Evolutionary conservation across 352 stramenopile genomes (phyloP), one percentile per base, ranked within the genome.

Genomic region (Phytophthora pistaciae): DNA sequence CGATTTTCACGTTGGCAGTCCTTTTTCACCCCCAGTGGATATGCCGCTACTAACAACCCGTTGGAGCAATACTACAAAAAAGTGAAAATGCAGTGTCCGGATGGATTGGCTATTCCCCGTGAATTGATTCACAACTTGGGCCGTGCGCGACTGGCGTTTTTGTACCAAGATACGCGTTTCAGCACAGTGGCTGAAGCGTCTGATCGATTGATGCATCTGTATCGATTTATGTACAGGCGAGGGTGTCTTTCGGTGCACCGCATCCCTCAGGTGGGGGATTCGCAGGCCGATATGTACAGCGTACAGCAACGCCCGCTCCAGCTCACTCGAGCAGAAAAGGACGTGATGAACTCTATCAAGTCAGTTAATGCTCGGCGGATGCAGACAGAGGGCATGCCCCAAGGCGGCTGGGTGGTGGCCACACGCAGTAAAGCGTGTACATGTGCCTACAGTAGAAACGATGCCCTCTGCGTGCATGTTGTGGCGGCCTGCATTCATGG

Each of bases 101-200:
- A 38, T 38, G 31, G 31, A 38, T 38, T 38, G 5, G 16, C 16
- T n/a, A 14, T 33, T 29, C 25, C 49, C 38, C 20, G 38, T n/a
- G 20, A 66, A 21, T 27, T 58, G 46, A 58, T 65, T 20, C 18
- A 27, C 13, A 64, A 48, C 40, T 18, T 64, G 31, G 18, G 58
- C 25, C n/a, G 20, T 18, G 48, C 59, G 2, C 59, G 33, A 1
- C n/a, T 66, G 6, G 48, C 48, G 5, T 59, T 59, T 66, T n/a
- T 59, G 33, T 40, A 40, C 20, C 46, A 66, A 20, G 21, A 66
- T n/a, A 6, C 11, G 23, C 7, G 14, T 7, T 54, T 66, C 18
- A n/a, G 16, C 23, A 46, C 21, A 9, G 38, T 56, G 2, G 3
- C 23, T 10, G 8, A 21, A 14, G 59, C 31, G 18, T 36, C 59